Evolutionary conservation across 164 flowering plant genomes (phyloP).

Genomic region (Protea cynaroides): DNA sequence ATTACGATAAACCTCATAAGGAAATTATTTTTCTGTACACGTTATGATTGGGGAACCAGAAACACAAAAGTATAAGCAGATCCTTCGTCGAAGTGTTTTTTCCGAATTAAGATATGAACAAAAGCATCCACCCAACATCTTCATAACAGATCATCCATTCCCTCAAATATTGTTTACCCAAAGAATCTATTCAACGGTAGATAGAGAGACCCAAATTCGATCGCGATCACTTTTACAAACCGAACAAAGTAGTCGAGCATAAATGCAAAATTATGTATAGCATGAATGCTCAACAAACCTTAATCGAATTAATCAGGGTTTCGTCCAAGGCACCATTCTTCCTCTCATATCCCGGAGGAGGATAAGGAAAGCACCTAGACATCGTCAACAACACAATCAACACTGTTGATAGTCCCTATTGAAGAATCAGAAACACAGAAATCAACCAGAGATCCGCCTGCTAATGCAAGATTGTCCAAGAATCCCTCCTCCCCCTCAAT

Average conservation of each 20-base stretch:
- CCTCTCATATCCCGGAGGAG: slow-evolving; percentile 35
- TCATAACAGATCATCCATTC: neutral
- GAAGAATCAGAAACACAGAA: no score
- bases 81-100: no score
- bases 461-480: no score
- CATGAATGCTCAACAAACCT: slow-evolving; percentile 44
- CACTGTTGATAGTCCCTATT: no score
- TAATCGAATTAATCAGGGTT: slow-evolving; percentile 37
- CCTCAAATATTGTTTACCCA: neutral
- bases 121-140: neutral
- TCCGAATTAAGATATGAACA: neutral
- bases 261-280: slow-evolving; percentile 13
- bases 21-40: no score
- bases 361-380: slow-evolving; percentile 59
- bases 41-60: no score
- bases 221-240: slow-evolving; percentile 3
- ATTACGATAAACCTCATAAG: no score
- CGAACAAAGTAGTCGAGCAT: slow-evolving; percentile 20
- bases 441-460: no score
- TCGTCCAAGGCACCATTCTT: slow-evolving; percentile 19
- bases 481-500: no score
- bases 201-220: neutral
- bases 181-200: neutral
- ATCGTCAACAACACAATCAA: slow-evolving; percentile 12
- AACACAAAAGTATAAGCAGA: no score